Evolutionary conservation across 805 yeast species (phyloP), one percentile per base, ranked within the genome.

Genomic region (Zygoascus flipseniorum): DNA sequence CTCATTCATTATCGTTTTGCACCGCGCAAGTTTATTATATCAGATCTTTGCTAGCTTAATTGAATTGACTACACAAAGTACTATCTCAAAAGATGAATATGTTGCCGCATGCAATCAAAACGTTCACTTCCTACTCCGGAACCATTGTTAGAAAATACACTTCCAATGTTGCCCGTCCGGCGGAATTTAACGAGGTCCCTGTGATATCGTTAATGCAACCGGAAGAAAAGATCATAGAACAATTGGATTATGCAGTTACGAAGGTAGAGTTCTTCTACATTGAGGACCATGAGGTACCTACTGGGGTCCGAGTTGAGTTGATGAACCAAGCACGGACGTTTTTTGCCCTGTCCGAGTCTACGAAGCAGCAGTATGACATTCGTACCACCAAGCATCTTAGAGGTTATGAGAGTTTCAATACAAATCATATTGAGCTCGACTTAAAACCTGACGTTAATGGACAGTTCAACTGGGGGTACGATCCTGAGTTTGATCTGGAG

Each of bases 251-350:
- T 20, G 51, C 51, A 4, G 31, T 43, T n/a, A 48, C 51, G 16
- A 60, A 62, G 35, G 64, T 66, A 20, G 72, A 71, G 2, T 68
- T 68, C 53, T 63, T 68, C 59, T 66, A 66, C 51, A 55, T 65
- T 37, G 58, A 61, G 49, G 65, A 67, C 55, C 71, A 68, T 51
- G 60, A 56, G 9, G 58, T 68, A 41, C 62, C 69, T 32, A 60
- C 65, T 39, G 56, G 57, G 1, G 47, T 51, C 13, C 58, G 60
- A 23, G 66, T 65, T 16, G 58, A 54, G 11, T 51, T 48, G 11
- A 20, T 41, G 13, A 39, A 23, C 4, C 18, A 16, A 13, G 49
- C 48, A 31, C 19, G 44, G 31, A 43, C 50, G 43, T 47, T 52
- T 37, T 52, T 52, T 42, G 52, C 43, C 28, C 43, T 52, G 19